Evolutionary conservation across 2,329 filamentous ascomycete genomes (phyloP).

Genomic region (Rugonectria rugulosa): DNA sequence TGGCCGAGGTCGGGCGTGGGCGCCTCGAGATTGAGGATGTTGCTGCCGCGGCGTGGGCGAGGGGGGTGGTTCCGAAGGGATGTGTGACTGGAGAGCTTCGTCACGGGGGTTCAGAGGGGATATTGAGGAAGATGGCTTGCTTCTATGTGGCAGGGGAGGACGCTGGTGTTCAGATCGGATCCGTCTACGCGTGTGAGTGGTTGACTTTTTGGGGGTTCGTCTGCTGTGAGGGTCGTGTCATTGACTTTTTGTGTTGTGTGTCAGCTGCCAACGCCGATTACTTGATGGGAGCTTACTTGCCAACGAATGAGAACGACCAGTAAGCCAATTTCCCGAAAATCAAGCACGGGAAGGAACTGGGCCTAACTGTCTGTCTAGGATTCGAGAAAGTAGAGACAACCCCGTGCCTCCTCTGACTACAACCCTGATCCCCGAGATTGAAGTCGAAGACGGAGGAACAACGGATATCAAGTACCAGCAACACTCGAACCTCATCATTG

Average conservation of each 20-base stretch:
- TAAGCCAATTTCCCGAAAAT: constrained; percentile 34
- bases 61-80: constrained; percentile 50
- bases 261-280: constrained; percentile 45
- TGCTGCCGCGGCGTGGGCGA: constrained; percentile 48
- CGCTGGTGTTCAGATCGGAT: constrained; percentile 48
- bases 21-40: constrained; percentile 35
- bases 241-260: constrained; percentile 22
- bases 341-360: background rate
- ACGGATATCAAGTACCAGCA: constrained; percentile 58
- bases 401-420: too few species aligned
- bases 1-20: constrained; percentile 31
- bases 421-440: too few species aligned
- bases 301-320: constrained; percentile 52
- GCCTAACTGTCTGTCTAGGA: too few species aligned
- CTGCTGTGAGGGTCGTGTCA: background rate
- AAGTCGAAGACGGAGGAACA: too few species aligned
- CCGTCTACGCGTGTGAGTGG: constrained; percentile 54
- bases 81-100: too few species aligned
- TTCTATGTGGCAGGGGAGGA: constrained; percentile 52
- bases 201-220: background rate
- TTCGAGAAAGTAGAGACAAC: too few species aligned
- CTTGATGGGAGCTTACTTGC: constrained; percentile 52
- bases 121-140: constrained; percentile 47
- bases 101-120: constrained; percentile 45
- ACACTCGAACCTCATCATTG: constrained; percentile 50